phyloP scores from a whole-genome alignment of 2,329 filamentous ascomycete species.

The Trichoderma lentiforme region DNA sequence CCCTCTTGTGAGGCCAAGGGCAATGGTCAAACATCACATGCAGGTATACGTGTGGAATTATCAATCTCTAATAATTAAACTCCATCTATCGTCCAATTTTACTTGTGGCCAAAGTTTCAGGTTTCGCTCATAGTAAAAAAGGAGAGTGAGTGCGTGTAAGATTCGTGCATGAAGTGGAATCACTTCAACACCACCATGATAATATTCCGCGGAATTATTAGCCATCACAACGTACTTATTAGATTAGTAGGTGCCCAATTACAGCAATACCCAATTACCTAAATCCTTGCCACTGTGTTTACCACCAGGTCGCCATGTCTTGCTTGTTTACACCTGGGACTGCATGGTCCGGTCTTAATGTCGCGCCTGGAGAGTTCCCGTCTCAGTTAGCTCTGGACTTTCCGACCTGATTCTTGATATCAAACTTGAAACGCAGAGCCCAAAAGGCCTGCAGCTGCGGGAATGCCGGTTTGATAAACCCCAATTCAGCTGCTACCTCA shows the following conservation, averaged over 20 bases:
- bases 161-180: not conserved
- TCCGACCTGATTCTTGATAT: not conserved
- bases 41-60: not conserved
- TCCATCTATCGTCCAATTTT: not conserved
- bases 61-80: not conserved
- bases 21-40: not conserved
- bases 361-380: not conserved
- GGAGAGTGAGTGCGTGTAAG: not conserved
- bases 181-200: not conserved
- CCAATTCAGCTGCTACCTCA: not conserved
- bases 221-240: not conserved
- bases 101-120: not conserved
- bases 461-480: not conserved
- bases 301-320: not conserved
- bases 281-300: not conserved
- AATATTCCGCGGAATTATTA: not conserved
- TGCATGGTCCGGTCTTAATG: not conserved
- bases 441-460: not conserved
- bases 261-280: not conserved
- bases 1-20: not conserved
- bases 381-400: not conserved
- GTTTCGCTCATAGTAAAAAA: not conserved
- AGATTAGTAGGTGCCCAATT: not conserved
- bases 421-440: not conserved
- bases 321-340: not conserved